Base-by-base conservation (phyloP, 192 early-diverging fungal species). In the Bifiguratus adelaidae region DNA sequence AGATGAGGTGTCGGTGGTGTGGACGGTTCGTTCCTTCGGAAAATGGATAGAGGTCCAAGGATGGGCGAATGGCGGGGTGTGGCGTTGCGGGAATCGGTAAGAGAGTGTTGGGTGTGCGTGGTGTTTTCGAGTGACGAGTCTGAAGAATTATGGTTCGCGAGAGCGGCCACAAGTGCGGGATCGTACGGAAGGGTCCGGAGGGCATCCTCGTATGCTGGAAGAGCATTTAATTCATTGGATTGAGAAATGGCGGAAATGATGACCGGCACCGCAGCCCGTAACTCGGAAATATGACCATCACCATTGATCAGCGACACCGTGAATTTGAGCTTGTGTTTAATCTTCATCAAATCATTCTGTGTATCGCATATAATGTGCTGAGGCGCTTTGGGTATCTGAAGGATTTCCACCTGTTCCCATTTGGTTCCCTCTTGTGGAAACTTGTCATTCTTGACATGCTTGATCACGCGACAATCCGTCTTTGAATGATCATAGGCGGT, bases 251-350 rank as follows among this genome's bases (percentile, higher is more conserved):
- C 42, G 19, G 61, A 55, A 9, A 69, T 55, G 12, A 52, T 36
- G 13, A 69, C 43, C 5, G 62, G 58, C 5, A 69, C 34, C 2
- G 54, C 27, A 0, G 51, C 58, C 18, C 58, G 41, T 8, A 69
- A 38, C 44, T 69, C 67, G 5, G 61, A 64, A 30, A 58, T 50
- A 42, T 64, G 61, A 9, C 61, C 61, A 46, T 61, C 62, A 15
- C 34, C 11, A 42, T 61, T 60, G 4, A 47, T 9, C 8, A 69
- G 46, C 2, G 42, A 41, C 0, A 69, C 48, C 0, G 36, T 49
- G 26, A 69, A 53, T 32, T 53, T 56, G 13, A 69, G 34, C 28
- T 61, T 61, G 45, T 69, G 67, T 6, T 32, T 30, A 12, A 61
- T 36, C 6, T 53, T 12, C 7, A 69, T 56, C 8, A 65, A 42